phyloP scores from a whole-genome alignment of 257 asterid species.

The Paulownia fortunei region DNA sequence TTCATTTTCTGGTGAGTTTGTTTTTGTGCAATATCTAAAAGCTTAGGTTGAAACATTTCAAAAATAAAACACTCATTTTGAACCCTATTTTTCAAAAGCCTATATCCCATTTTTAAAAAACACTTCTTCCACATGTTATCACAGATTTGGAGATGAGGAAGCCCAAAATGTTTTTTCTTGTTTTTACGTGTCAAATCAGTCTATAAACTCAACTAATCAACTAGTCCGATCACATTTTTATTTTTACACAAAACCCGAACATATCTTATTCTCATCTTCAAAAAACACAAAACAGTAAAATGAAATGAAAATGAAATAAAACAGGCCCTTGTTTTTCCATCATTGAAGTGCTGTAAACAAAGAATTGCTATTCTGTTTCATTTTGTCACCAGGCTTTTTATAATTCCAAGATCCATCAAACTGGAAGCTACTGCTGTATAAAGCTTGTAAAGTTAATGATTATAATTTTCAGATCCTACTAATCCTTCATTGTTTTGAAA shows the following conservation, averaged over 20 bases:
- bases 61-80: not conserved
- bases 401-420: not conserved
- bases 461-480: conserved; percentile 18
- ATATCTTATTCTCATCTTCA: not conserved
- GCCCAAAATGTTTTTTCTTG: not conserved
- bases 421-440: conserved; percentile 9
- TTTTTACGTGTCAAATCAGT: conserved; percentile 1
- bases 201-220: conserved; percentile 7
- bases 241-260: not conserved
- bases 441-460: conserved; percentile 4
- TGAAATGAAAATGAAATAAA: not conserved
- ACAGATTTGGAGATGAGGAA: not conserved
- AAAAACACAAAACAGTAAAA: not conserved
- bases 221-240: not conserved
- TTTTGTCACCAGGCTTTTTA: not conserved
- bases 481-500: conserved; percentile 17
- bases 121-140: not conserved
- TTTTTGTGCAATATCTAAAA: not conserved
- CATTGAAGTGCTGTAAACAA: not conserved
- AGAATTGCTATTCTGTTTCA: not conserved
- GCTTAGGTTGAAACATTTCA: not conserved
- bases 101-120: not conserved
- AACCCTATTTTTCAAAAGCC: not conserved
- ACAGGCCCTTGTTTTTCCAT: not conserved
- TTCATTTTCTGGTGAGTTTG: not conserved